Base-by-base conservation (phyloP, 805 yeast species). In the Yarrowia bubula region DNA sequence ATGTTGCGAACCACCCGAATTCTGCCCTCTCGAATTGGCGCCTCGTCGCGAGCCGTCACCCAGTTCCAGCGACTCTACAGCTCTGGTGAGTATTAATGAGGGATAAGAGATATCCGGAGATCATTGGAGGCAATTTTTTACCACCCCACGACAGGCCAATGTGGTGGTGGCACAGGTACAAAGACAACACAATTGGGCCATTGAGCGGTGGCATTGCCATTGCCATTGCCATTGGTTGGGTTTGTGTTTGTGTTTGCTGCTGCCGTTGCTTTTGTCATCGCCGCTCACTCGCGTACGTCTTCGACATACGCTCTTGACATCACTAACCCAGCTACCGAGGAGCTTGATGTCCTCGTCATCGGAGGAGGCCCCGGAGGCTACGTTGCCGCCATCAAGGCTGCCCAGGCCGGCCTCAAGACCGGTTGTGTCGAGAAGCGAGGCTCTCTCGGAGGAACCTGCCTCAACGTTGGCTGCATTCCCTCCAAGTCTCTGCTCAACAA, bases 351-450 rank as follows among this genome's bases (percentile, higher is more conserved):
- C 65, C 96, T 93, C 65, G 90, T 95, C 72, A 89, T 95, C 74
- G 99, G 99, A 71, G 98, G 98, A 73, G 99, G 99, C 67, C 99
- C 99, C 71, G 99, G 98, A 78, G 99, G 99, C 68, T 95, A 95
- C 77, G 95, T 95, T 72, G 98, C 98, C 65, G 99, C 99, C 74
- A 95, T 95, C 78, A 93, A 91, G 79, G 97, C 97, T 67, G 99
- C 99, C 60, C 99, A 95, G 82, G 83, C 92, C 67, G 98, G 98
- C 46, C 84, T 82, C 72, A 87, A 92, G 78, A 91, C 97, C 65
- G 99, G 98, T 39, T 95, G 99, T 84, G 81, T 95, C 70, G 99
- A 95, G 79, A 92, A 91, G 81, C 88, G 99, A 79, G 99, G 99
- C 51, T 79, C 86, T 50, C 84, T 96, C 69, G 99, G 99, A 69